Evolutionary conservation across 768 basidiomycete genomes (phyloP).

Genomic region (Kwoniella dendrophila): DNA sequence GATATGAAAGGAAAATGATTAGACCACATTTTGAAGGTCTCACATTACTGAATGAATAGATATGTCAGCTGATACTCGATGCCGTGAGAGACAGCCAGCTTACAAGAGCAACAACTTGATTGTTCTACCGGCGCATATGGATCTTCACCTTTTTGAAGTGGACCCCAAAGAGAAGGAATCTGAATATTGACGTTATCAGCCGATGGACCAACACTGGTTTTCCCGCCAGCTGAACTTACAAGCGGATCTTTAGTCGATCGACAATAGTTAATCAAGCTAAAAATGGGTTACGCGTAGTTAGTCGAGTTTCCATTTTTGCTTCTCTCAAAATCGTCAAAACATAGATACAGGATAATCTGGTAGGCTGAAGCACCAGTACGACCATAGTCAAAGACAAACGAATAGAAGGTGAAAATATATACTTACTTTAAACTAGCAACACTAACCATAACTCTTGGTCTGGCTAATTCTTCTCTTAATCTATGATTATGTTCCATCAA

Average conservation of each 20-base stretch:
- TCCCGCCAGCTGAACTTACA: constrained; percentile 29
- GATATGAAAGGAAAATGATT: no score
- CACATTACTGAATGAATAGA: no score
- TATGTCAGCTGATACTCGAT: neutral
- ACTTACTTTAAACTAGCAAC: constrained; percentile 85
- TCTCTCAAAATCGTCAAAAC: neutral
- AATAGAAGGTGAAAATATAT: neutral
- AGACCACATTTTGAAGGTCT: no score
- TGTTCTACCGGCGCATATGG: constrained; percentile 79
- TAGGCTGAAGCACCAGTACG: neutral
- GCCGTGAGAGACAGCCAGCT: constrained; percentile 6
- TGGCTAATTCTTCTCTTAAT: constrained; percentile 81
- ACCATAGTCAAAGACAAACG: neutral
- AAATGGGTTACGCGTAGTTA: neutral
- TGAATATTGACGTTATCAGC: constrained; percentile 51
- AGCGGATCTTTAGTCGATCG: constrained; percentile 80
- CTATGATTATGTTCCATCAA: constrained; percentile 93
- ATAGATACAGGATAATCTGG: neutral
- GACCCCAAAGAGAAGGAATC: constrained; percentile 99
- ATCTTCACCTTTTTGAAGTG: constrained; percentile 85
- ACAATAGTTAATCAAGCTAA: constrained; percentile 89
- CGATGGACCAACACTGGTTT: neutral
- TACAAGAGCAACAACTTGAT: constrained; percentile 54
- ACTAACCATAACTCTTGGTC: constrained; percentile 85
- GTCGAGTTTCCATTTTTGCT: neutral